phyloP scores from a whole-genome alignment of 1,284 basidiomycete genomes.

The Coniferiporia sulphurascens region DNA sequence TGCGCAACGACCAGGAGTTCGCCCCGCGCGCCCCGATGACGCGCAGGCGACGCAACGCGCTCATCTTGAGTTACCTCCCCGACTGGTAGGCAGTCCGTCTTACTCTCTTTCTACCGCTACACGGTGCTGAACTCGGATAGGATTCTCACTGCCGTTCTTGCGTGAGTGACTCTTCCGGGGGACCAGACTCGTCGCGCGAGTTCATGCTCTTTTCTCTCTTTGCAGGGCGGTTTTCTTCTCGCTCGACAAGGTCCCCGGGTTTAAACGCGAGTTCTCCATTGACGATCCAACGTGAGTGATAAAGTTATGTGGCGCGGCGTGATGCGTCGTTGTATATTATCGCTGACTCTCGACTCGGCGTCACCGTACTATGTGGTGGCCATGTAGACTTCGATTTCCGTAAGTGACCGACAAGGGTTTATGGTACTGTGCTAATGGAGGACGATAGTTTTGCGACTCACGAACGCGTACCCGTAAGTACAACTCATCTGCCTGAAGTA shows the following conservation, averaged over 20 bases:
- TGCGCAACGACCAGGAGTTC: conserved; percentile 1
- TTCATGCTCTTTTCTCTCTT: background rate
- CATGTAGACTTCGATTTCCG: conserved; percentile 47
- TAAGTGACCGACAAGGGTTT: conserved; percentile 30
- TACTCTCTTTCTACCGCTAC: conserved; percentile 7
- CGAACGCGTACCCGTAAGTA: conserved; percentile 78
- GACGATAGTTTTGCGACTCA: conserved; percentile 55
- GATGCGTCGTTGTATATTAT: background rate
- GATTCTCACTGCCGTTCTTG: conserved; percentile 63
- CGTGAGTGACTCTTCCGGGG: conserved; percentile 41
- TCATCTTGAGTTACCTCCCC: conserved; percentile 60
- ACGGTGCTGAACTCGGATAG: conserved; percentile 32
- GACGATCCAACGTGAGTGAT: conserved; percentile 66
- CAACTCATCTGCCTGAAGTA: conserved; percentile 18
- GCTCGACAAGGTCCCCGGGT: conserved; percentile 73
- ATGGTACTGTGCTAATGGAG: background rate
- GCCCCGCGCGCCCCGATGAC: conserved; percentile 1
- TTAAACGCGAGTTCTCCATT: conserved; percentile 80
- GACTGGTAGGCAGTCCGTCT: conserved; percentile 53
- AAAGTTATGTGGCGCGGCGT: background rate
- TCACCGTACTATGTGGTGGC: background rate
- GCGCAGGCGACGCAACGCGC: conserved; percentile 14
- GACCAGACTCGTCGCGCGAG: background rate
- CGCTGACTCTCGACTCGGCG: background rate
- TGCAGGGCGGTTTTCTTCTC: conserved; percentile 62